A percentile compares a stretch with the other conserved stretches of the same genome.
Conservation (phyloP, 129 eudicot species). For the Gnaphalium uliginosum region DNA sequence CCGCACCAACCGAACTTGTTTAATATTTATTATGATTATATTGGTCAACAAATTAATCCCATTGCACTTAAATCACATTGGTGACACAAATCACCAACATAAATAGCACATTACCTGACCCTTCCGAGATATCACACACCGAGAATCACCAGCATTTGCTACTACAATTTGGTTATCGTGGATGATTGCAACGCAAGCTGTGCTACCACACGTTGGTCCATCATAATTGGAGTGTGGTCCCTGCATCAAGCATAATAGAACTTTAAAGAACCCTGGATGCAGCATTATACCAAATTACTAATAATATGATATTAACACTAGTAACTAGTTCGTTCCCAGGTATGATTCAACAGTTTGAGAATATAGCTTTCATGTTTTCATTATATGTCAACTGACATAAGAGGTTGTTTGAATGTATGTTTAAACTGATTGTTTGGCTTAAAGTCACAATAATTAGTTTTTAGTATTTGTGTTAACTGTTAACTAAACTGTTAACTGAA, state of each 20-base stretch:
- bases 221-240: slow-evolving; percentile 59
- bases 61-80: no score
- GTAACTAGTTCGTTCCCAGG: slow-evolving; percentile 1
- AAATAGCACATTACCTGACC: slow-evolving; percentile 58
- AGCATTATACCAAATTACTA: not conserved
- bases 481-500: not conserved
- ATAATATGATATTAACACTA: slow-evolving; percentile 1
- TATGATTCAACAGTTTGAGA: slow-evolving; percentile 7
- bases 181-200: slow-evolving; percentile 86
- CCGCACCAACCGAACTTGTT: no score
- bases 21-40: no score
- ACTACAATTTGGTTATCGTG: slow-evolving; percentile 61
- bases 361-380: not conserved
- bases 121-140: slow-evolving; percentile 80
- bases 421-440: not conserved
- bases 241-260: slow-evolving; percentile 18
- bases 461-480: not conserved
- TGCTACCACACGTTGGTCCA: slow-evolving; percentile 86
- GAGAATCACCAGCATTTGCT: slow-evolving; percentile 99
- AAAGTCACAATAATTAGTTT: not conserved
- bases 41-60: no score
- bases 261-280: slow-evolving; percentile 9
- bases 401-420: not conserved
- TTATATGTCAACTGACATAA: not conserved
- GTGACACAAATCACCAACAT: no score